Evolutionary conservation across 257 asterid genomes (phyloP).

Genomic region (Solanum sitiens): DNA sequence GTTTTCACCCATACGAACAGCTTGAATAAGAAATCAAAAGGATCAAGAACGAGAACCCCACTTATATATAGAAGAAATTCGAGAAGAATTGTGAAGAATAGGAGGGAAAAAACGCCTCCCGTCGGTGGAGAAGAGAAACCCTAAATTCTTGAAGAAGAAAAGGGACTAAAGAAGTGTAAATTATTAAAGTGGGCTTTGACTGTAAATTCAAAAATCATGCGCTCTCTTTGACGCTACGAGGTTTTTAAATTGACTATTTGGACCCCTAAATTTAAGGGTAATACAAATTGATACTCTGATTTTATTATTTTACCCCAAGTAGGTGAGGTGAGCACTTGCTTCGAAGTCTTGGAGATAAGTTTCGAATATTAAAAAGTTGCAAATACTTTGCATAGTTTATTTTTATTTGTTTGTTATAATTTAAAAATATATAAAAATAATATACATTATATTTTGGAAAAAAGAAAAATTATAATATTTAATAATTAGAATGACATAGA

Average conservation of each 20-base stretch:
- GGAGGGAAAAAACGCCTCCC: neutral
- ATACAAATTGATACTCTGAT: neutral
- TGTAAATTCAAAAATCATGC: neutral
- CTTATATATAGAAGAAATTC: neutral
- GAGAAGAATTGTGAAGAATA: neutral
- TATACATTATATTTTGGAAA: no score
- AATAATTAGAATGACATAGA: no score
- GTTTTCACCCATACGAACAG: constrained; percentile 31
- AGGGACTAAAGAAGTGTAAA: neutral
- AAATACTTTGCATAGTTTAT: no score
- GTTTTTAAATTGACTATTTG: neutral
- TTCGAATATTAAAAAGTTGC: neutral
- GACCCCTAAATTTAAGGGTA: neutral
- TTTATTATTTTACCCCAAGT: neutral
- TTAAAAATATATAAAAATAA: no score
- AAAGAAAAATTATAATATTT: no score
- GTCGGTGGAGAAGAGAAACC: constrained; percentile 22
- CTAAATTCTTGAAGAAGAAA: constrained; percentile 19
- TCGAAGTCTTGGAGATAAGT: neutral
- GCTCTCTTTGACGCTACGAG: neutral
- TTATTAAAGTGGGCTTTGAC: neutral
- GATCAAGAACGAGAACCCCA: neutral
- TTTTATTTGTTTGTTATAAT: no score
- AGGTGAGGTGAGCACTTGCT: neutral
- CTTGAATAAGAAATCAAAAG: neutral